Evolutionary conservation across 2,329 filamentous ascomycete genomes (phyloP).

Genomic region (Cercospora sesami): DNA sequence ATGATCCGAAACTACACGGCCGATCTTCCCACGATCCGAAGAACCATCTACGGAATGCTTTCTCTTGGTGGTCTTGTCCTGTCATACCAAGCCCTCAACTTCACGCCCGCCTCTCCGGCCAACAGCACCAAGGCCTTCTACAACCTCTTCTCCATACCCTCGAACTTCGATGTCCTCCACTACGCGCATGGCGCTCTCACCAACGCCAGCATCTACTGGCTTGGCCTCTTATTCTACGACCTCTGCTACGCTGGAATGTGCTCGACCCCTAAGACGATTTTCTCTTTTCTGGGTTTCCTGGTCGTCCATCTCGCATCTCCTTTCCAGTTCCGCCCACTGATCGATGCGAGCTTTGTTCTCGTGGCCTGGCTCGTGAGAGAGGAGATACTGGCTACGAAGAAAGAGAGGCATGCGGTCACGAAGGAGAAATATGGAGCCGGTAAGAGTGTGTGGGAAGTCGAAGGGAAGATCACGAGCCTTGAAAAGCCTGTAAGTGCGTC

Average conservation of each 20-base stretch:
- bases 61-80: not conserved
- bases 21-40: conserved; percentile 23
- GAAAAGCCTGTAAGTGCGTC: not conserved
- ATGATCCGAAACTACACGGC: conserved; percentile 16
- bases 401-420: conserved; percentile 24
- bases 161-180: conserved; percentile 2
- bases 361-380: conserved; percentile 42
- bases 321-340: not conserved
- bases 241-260: conserved; percentile 38
- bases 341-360: conserved; percentile 21
- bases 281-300: conserved; percentile 13
- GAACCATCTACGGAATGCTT: conserved; percentile 14
- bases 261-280: not conserved
- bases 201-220: conserved; percentile 36
- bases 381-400: conserved; percentile 38
- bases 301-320: conserved; percentile 37
- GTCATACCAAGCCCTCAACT: not conserved
- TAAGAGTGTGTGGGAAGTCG: conserved; percentile 19
- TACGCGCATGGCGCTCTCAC: not conserved
- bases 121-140: conserved; percentile 5
- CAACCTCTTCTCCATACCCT: not conserved
- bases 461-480: not conserved
- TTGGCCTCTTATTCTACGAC: conserved; percentile 38
- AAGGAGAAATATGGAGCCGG: conserved; percentile 18
- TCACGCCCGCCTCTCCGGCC: not conserved